Evolutionary conservation across 371 early-diverging fungal species (phyloP), one percentile per base, ranked within the genome.

Genomic region (Blakeslea trispora): DNA sequence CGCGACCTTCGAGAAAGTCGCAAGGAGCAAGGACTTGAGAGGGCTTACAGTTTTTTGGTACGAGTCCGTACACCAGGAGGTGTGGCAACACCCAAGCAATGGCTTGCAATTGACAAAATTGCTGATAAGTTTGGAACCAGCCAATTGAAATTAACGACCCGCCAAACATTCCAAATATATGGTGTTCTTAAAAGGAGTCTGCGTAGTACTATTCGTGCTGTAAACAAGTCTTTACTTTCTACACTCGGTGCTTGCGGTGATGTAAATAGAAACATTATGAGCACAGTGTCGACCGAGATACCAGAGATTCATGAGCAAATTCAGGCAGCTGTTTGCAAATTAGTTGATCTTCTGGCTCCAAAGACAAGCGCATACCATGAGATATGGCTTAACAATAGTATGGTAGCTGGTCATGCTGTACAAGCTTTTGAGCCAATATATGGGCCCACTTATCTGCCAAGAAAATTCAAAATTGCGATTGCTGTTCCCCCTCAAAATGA

Each of bases 161-260:
- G 96, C 57, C 96, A 96, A 72, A 90, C 96, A 31, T 94, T 92
- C 89, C 96, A 96, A 72, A 85, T 95, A 64, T 95, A 96, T 69
- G 96, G 96, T 62, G 87, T 96, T 45, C 68, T 96, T 64, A 96
- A 96, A 83, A 81, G 82, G 63, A 88, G 92, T 63, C 81, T 96
- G 48, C 92, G 90, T 77, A 69, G 79, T 44, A 84, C 92, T 54
- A 93, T 95, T 61, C 91, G 91, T 59, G 88, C 84, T 53, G 93
- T 96, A 79, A 96, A 96, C 81, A 83, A 86, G 50, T 78, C 83
- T 24, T 74, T 94, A 57, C 82, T 96, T 74, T 90, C 91, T 74
- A 94, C 95, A 21, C 81, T 96, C 39, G 96, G 95, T 47, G 96
- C 96, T 39, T 96, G 96, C 73, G 96, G 96, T 65, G 96, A 96